These are phyloP conservation scores for Aurifilum marmelostoma DNA, from an alignment of 2,329 filamentous ascomycete genomes.

Conservation along the genomic window DNA sequence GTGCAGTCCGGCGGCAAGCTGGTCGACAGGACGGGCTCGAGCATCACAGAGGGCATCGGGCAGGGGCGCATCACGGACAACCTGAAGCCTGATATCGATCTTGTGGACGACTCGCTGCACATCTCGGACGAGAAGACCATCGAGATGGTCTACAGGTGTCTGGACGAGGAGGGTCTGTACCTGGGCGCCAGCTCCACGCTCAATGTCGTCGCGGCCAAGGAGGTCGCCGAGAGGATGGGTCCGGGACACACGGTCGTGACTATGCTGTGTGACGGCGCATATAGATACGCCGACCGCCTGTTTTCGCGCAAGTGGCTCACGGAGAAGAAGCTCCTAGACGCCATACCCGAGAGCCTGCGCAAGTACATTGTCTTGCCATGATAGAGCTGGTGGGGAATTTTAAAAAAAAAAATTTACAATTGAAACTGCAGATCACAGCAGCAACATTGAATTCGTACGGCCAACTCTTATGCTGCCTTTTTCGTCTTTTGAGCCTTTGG, in stretches of 20 bases:
- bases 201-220: constrained; percentile 93
- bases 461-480: constrained; percentile 15
- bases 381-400: constrained; percentile 10
- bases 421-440: neutral
- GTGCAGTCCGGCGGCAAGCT: constrained; percentile 83
- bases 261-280: constrained; percentile 93
- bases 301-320: constrained; percentile 92
- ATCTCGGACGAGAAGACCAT: constrained; percentile 94
- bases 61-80: constrained; percentile 98
- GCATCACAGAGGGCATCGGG: constrained; percentile 97
- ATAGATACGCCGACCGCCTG: constrained; percentile 90
- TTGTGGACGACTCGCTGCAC: constrained; percentile 82
- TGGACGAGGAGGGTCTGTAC: constrained; percentile 95
- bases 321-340: constrained; percentile 78
- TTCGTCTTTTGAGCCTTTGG: constrained; percentile 17
- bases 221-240: constrained; percentile 89
- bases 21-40: constrained; percentile 78
- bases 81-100: constrained; percentile 77
- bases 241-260: constrained; percentile 91
- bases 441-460: constrained; percentile 5
- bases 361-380: constrained; percentile 94
- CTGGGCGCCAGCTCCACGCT: constrained; percentile 90
- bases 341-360: constrained; percentile 81
- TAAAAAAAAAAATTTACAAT: constrained; percentile 20
- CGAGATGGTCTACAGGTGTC: constrained; percentile 94